Base-by-base conservation (phyloP, 768 basidiomycete species). In the Phanerochaete sordida region DNA sequence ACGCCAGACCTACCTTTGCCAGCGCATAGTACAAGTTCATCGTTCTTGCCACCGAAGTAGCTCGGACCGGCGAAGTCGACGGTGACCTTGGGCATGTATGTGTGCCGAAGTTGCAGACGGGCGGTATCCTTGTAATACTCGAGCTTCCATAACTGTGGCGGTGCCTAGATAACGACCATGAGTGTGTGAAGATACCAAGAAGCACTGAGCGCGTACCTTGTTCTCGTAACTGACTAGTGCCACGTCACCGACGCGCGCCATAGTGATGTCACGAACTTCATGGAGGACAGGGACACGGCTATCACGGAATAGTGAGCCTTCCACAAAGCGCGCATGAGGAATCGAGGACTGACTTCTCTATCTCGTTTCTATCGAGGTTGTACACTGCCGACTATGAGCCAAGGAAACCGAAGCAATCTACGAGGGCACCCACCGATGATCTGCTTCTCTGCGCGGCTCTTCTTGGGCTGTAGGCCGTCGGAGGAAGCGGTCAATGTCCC, bases 11-110 rank as follows among this genome's bases (percentile, higher is more conserved):
- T 51, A 84, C 90, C 79, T 82, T 93, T 91, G 6, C 86, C 85
- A 43, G 87, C 86, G 66, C 90, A 89, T 5, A 93, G 76, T 12
- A 93, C 85, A 46, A 92, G 76, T 66, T 93, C 88, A 65, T 91
- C 87, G 62, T 88, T 84, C 66, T 82, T 84, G 19, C 91, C 91
- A 37, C 90, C 91, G 57, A 93, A 91, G 73, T 91, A 90, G 67
- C 88, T 90, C 8, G 87, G 84, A 0, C 91, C 91, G 1, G 90
- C 86, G 65, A 91, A 90, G 65, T 91, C 87, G 21, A 90, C 83
- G 13, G 77, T 63, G 13, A 75, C 74, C 68, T 86, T 89, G 9
- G 89, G 86, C 77, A 85, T 81, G 68, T 90, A 92, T 0, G 86
- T 91, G 65, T 90, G 90, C 52, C 87, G 85, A 59, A 79, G 65